Percentiles rank a stretch among this genome's conserved stretches.
These are phyloP conservation scores for Macrolepiota fuliginosa DNA, from an alignment of 768 basidiomycete species.

Conservation along the genomic window DNA sequence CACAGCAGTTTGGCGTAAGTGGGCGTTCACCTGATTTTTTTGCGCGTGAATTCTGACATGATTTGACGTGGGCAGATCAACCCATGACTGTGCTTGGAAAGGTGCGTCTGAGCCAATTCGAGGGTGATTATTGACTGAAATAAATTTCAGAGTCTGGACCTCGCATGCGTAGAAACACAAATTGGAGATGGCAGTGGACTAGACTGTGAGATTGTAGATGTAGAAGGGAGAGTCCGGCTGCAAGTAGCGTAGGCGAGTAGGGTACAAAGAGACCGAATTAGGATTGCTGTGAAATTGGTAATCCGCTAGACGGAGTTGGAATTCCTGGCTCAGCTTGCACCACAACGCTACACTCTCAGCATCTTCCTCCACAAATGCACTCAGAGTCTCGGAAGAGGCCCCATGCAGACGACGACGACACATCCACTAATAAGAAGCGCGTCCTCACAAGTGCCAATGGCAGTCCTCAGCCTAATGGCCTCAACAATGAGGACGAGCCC, in stretches of 20 bases:
- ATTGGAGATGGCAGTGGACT: slow-evolving; percentile 71
- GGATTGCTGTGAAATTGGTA: slow-evolving; percentile 29
- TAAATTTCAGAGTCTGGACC: slow-evolving; percentile 59
- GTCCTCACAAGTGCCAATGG: slow-evolving; percentile 47
- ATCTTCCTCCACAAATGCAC: slow-evolving; percentile 16
- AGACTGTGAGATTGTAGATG: slow-evolving; percentile 85
- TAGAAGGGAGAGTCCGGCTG: slow-evolving; percentile 34
- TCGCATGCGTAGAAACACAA: slow-evolving; percentile 92
- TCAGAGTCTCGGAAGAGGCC: slow-evolving; percentile 55
- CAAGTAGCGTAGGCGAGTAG: slow-evolving; percentile 23
- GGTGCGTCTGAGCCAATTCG: slow-evolving; percentile 35
- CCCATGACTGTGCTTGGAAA: slow-evolving; percentile 82
- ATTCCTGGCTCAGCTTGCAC: slow-evolving; percentile 26
- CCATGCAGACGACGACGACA: slow-evolving; percentile 41
- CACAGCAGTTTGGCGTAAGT: slow-evolving; percentile 88
- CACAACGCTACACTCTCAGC: slow-evolving; percentile 15
- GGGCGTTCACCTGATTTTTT: neutral
- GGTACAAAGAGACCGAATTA: slow-evolving; percentile 4
- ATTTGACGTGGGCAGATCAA: slow-evolving; percentile 58
- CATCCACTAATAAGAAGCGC: slow-evolving; percentile 53
- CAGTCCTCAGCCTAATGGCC: slow-evolving; percentile 54
- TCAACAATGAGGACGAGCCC: slow-evolving; percentile 42
- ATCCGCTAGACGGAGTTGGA: slow-evolving; percentile 42
- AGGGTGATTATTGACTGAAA: slow-evolving; percentile 17
- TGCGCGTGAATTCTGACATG: slow-evolving; percentile 4